phyloP scores from a whole-genome alignment of 2,329 filamentous ascomycete genomes.

The Magnaporthiopsis incrustans region DNA sequence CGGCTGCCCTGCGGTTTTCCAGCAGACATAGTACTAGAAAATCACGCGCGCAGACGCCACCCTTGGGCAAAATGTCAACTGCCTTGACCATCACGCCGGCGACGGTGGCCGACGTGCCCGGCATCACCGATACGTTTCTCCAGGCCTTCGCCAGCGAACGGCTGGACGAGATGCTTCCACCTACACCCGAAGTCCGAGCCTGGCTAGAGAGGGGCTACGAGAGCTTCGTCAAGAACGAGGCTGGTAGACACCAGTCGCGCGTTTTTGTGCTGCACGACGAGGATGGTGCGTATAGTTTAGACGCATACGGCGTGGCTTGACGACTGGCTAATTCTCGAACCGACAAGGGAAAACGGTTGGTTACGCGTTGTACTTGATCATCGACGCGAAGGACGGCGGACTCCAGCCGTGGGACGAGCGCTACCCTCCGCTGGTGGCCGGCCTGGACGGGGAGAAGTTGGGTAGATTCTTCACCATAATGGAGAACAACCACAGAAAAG shows the following conservation, averaged over 20 bases:
- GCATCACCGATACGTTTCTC: not conserved
- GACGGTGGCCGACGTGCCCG: constrained; percentile 4
- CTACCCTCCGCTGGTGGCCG: not conserved
- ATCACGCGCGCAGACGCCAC: not conserved
- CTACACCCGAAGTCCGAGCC: not conserved
- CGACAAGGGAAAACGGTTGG: not conserved
- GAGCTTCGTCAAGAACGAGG: not conserved
- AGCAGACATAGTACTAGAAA: too few relatives aligned
- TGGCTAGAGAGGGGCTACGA: not conserved
- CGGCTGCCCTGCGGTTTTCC: not conserved
- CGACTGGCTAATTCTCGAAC: not conserved
- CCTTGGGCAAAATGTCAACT: not conserved
- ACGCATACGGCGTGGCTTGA: not conserved
- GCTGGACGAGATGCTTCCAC: not conserved
- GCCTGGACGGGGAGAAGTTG: not conserved
- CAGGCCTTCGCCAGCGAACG: not conserved
- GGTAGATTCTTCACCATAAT: not conserved
- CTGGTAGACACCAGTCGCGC: not conserved
- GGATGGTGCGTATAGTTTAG: not conserved
- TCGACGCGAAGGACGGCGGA: not conserved
- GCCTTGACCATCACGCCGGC: not conserved
- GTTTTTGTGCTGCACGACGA: not conserved
- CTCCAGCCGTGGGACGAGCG: not conserved
- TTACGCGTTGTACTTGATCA: not conserved
- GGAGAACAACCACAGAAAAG: not conserved